A percentile compares a stretch with the other conserved stretches of the same genome.
Evolutionary conservation across 1,284 basidiomycete genomes (phyloP).

Genomic region (Volvariella surrecta): DNA sequence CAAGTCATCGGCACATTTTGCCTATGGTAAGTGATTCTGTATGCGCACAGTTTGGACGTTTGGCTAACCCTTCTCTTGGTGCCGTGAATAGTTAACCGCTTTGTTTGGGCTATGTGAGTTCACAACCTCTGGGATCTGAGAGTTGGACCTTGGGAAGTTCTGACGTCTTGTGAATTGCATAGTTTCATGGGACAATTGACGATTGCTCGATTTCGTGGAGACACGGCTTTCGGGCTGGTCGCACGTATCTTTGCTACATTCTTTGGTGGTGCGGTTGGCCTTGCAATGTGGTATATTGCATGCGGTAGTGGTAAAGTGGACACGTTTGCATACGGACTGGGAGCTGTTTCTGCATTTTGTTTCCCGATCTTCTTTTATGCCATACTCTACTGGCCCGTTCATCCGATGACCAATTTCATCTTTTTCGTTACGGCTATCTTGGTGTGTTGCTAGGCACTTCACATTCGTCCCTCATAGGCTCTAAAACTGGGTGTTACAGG

Average conservation of each 20-base stretch:
- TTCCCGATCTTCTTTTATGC: constrained; percentile 59
- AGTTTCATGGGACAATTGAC: constrained; percentile 71
- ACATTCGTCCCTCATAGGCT: neutral
- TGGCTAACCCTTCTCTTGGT: no score
- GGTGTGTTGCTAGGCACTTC: constrained; percentile 27
- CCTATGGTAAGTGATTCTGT: constrained; percentile 5
- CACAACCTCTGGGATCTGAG: no score
- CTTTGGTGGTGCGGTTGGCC: constrained; percentile 60
- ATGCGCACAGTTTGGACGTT: neutral
- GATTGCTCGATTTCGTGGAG: constrained; percentile 63
- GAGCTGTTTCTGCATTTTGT: constrained; percentile 50
- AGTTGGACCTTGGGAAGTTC: no score
- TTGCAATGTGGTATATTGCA: constrained; percentile 51
- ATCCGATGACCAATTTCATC: constrained; percentile 67
- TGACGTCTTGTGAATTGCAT: no score
- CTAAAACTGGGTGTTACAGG: constrained; percentile 23
- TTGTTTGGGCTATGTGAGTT: constrained; percentile 48
- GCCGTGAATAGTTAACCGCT: constrained; percentile 19
- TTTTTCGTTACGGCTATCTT: constrained; percentile 65
- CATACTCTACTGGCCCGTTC: constrained; percentile 68
- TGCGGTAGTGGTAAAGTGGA: no score
- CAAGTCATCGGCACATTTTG: constrained; percentile 31
- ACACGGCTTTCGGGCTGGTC: constrained; percentile 64
- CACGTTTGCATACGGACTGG: constrained; percentile 54
- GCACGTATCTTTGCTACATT: constrained; percentile 63